These are phyloP conservation scores for Nepenthes alata DNA, from an alignment of 179 eudicot species.

Conservation along the genomic window DNA sequence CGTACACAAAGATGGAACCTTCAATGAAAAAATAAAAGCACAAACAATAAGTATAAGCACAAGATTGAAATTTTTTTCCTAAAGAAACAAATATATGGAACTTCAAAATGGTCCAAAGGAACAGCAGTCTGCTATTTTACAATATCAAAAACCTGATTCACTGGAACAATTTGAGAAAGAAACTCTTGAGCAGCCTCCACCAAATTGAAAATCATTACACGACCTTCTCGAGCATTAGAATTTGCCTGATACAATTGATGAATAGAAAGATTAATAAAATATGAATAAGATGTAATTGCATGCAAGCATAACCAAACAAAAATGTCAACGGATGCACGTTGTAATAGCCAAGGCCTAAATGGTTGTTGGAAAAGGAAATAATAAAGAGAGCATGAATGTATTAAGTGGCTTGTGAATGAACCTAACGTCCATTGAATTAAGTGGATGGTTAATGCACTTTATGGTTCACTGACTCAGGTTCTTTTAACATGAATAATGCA, in stretches of 20 bases:
- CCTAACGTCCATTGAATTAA: too few species aligned
- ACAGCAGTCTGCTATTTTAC: constrained; percentile 18
- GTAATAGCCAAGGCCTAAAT: too few species aligned
- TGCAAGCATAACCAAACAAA: too few species aligned
- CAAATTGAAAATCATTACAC: constrained; percentile 95
- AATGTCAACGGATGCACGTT: too few species aligned
- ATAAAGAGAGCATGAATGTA: too few species aligned
- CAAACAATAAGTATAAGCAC: background rate
- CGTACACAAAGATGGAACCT: constrained; percentile 25
- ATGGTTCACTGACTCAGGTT: too few species aligned
- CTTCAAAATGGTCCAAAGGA: background rate
- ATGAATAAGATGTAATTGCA: background rate
- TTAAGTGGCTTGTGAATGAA: too few species aligned
- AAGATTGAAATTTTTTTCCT: background rate
- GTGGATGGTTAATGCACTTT: too few species aligned
- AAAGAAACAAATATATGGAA: background rate
- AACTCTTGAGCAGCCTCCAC: constrained; percentile 99
- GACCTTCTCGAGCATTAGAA: constrained; percentile 96
- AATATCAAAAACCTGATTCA: constrained; percentile 25
- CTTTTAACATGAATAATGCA: too few species aligned
- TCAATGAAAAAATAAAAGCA: constrained; percentile 16
- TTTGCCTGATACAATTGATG: constrained; percentile 52
- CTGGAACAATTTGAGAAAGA: constrained; percentile 82
- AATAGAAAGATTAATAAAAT: constrained; percentile 3
- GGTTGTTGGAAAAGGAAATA: too few species aligned